A percentile compares a stretch with the other conserved stretches of the same genome.
phyloP scores from a whole-genome alignment of 106 monocot genomes.

The Dioscorea zingiberensis region DNA sequence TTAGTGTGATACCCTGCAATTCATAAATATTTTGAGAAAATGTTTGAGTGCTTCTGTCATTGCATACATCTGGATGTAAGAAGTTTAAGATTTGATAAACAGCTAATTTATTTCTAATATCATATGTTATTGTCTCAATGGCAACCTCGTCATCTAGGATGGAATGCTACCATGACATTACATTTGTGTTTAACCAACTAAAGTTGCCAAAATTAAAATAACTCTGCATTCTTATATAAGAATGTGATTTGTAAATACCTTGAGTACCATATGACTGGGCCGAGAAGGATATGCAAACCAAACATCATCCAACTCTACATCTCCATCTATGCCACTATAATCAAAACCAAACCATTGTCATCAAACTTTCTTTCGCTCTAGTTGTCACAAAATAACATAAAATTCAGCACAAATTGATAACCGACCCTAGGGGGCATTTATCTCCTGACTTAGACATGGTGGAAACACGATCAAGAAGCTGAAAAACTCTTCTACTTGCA shows the following conservation, averaged over 20 bases:
- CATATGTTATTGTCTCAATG: too few species aligned
- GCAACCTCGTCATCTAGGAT: too few species aligned
- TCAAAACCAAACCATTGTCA: background rate
- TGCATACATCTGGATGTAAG: too few species aligned
- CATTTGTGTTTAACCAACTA: too few species aligned
- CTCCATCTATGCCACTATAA: conserved; percentile 57
- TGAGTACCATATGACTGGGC: conserved; percentile 83
- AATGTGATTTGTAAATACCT: conserved; percentile 34
- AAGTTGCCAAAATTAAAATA: too few species aligned
- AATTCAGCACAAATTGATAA: conserved; percentile 1
- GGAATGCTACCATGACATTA: too few species aligned
- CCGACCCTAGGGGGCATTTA: conserved; percentile 59
- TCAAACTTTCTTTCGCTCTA: too few species aligned
- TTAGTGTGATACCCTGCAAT: conserved; percentile 88
- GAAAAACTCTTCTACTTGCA: conserved; percentile 97
- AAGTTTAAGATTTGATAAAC: too few species aligned
- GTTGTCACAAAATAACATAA: too few species aligned
- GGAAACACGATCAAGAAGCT: conserved; percentile 84
- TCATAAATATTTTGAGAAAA: background rate
- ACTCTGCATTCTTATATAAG: too few species aligned
- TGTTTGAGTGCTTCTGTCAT: too few species aligned
- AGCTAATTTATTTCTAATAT: too few species aligned
- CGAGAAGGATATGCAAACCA: conserved; percentile 99
- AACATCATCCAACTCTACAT: conserved; percentile 87
- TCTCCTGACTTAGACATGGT: conserved; percentile 79